A percentile compares a stretch with the other conserved stretches of the same genome.
phyloP scores from a whole-genome alignment of 2,329 filamentous ascomycete species.

The Alternaria metachromatica region DNA sequence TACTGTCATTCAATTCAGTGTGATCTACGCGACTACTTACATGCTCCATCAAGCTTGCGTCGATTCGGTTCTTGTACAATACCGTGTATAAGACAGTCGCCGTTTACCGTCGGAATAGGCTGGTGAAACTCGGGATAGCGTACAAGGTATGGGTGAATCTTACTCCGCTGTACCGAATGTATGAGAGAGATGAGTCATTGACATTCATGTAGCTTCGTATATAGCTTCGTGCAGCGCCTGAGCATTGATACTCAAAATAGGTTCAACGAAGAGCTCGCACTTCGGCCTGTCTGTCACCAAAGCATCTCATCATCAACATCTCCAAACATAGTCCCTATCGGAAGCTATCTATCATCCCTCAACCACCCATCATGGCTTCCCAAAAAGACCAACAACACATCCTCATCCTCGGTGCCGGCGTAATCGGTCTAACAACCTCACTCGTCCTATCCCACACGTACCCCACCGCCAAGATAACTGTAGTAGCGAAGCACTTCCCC shows the following conservation, averaged over 20 bases:
- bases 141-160: not conserved
- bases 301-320: not conserved
- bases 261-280: not conserved
- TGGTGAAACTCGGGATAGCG: conserved; percentile 1
- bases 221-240: not conserved
- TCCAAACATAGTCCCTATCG: not conserved
- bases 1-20: accelerated
- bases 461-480: conserved; percentile 65
- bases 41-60: not conserved
- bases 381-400: conserved; percentile 21
- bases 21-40: not conserved
- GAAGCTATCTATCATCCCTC: not conserved
- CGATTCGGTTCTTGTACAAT: not conserved
- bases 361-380: conserved; percentile 15
- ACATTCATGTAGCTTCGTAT: not conserved
- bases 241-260: not conserved
- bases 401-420: conserved; percentile 61
- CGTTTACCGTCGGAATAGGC: conserved; percentile 21
- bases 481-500: conserved; percentile 88
- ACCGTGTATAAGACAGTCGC: not conserved
- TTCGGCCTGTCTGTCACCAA: not conserved
- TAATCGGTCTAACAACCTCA: conserved; percentile 71
- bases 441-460: conserved; percentile 64
- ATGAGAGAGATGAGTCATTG: not conserved
- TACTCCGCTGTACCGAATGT: not conserved